phyloP scores from a whole-genome alignment of 345 rosid genomes.

The Hypericum perforatum region DNA sequence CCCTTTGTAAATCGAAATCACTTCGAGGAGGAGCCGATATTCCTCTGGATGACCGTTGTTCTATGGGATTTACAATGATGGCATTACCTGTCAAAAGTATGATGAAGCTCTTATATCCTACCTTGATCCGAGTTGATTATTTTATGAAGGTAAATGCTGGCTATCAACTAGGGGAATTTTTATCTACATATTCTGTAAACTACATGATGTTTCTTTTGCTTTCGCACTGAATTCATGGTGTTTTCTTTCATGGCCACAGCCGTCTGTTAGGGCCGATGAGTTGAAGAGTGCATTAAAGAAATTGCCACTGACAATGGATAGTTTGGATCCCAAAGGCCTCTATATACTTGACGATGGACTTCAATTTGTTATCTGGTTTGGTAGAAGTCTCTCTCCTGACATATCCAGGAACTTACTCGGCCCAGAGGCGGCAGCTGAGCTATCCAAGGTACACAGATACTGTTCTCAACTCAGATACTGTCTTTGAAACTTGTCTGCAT shows the following conservation, averaged over 20 bases:
- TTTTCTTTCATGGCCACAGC: constrained; percentile 45
- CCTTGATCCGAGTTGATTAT: constrained; percentile 66
- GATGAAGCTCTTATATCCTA: constrained; percentile 82
- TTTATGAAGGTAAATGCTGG: constrained; percentile 49
- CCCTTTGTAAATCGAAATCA: constrained; percentile 68
- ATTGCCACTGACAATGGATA: constrained; percentile 66
- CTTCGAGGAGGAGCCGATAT: constrained; percentile 92
- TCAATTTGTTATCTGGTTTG: constrained; percentile 82
- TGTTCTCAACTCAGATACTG: neutral
- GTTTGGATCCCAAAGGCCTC: constrained; percentile 91
- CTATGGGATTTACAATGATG: constrained; percentile 94
- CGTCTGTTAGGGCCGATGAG: constrained; percentile 38
- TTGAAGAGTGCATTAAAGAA: constrained; percentile 32
- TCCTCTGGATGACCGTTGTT: constrained; percentile 85
- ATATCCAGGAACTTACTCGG: constrained; percentile 71
- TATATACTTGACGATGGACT: constrained; percentile 86
- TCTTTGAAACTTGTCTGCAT: neutral
- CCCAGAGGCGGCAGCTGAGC: constrained; percentile 78
- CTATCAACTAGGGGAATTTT: too few species aligned
- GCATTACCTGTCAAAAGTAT: constrained; percentile 79
- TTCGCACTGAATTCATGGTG: constrained; percentile 5
- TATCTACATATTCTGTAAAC: neutral
- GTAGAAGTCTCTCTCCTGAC: constrained; percentile 89
- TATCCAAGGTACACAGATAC: constrained; percentile 52
- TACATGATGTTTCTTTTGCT: neutral